These are phyloP conservation scores for Salix suchowensis DNA, from an alignment of 345 rosid genomes.

Conservation along the genomic window DNA sequence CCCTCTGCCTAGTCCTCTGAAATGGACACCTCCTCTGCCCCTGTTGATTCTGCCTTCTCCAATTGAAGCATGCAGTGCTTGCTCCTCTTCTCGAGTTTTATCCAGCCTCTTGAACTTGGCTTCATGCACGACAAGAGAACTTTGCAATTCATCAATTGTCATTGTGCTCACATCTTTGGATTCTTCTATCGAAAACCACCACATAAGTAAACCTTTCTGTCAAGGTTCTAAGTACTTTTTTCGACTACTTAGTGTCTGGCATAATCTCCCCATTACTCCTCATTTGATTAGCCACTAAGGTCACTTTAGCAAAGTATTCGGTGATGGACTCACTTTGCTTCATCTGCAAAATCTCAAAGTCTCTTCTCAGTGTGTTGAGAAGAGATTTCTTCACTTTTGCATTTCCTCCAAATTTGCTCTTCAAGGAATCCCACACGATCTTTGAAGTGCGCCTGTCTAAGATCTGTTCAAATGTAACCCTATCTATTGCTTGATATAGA, in stretches of 20 bases:
- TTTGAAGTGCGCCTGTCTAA: not conserved
- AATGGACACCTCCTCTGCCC: no score
- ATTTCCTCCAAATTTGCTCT: not conserved
- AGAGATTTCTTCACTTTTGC: not conserved
- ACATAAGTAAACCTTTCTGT: not conserved
- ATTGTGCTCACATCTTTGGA: not conserved
- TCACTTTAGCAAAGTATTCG: not conserved
- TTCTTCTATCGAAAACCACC: not conserved
- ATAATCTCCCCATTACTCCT: not conserved
- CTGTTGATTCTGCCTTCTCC: not conserved
- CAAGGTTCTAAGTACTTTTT: not conserved
- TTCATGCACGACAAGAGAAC: slow-evolving; percentile 1
- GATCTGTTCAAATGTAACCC: not conserved
- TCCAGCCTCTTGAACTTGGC: not conserved
- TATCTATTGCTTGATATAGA: no score
- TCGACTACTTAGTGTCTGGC: not conserved
- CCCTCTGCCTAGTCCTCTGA: not conserved
- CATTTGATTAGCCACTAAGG: not conserved
- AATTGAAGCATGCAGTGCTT: no score
- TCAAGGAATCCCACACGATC: not conserved
- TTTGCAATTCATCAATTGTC: slow-evolving; percentile 6
- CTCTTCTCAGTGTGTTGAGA: not conserved
- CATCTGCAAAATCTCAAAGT: not conserved
- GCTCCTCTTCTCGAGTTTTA: not conserved
- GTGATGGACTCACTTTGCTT: not conserved